Base-by-base conservation (phyloP, 768 basidiomycete genomes). In the Mrakia blollopis region DNA sequence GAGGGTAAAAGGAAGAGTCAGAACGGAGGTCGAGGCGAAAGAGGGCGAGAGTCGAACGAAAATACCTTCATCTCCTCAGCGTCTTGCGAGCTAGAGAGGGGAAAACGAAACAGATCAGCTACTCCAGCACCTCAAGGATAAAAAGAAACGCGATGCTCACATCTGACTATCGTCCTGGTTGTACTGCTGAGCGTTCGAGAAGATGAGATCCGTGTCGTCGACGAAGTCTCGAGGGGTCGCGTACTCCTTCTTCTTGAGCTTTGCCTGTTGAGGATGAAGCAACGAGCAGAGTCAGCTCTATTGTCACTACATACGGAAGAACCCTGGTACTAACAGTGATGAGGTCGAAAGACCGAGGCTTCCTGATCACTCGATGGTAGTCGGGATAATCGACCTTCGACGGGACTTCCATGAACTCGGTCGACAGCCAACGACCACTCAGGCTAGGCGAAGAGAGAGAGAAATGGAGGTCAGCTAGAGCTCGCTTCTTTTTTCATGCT, bases 181-280 rank as follows among this genome's bases (percentile, higher is more conserved):
- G 85, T 94, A 98, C 76, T 87, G 84, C 82, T 92, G 86, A 14
- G 94, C 95, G 82, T 98, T 98, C 10, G 89, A 88, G 84, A 94
- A 96, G 35, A 98, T 91, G 60, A 94, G 87, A 80, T 94, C 92
- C 21, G 95, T 91, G 77, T 98, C 95, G 13, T 88, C 88, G 62
- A 91, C 90, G 81, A 95, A 96, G 35, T 91, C 90, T 6, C 87
- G 85, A 8, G 88, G 85, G 2, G 86, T 87, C 30, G 82, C 80
- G 81, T 96, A 98, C 79, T 91, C 90, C 82, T 93, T 91, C 75
- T 88, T 88, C 81, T 92, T 90, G 79, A 96, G 85, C 69, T 88
- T 89, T 88, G 89, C 90, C 94, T 98, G 80, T 39, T 44, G 28
- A 14, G 54, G 61, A 75, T 71, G 78, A 73, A n/a, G 7, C 10